Evolutionary conservation across 495 filamentous ascomycete genomes (phyloP), one percentile per base, ranked within the genome.

Genomic region (Podospora pseudoanserina): DNA sequence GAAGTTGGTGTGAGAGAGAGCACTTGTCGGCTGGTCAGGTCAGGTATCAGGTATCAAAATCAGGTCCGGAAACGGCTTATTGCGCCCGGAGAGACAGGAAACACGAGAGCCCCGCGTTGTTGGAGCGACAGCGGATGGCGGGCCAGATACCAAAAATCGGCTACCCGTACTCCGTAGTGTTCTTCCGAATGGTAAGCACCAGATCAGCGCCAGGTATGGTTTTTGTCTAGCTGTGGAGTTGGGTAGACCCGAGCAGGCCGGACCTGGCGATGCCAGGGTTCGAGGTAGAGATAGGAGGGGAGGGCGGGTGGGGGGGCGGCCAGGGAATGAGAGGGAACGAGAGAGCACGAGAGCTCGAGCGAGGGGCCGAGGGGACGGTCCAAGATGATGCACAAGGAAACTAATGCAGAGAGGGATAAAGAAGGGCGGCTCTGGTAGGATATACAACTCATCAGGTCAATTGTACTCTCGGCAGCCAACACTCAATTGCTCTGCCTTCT

Each of bases 81-180:
- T 49, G 39, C 39, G 39, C 5, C 39, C 39, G 15, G 39, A 49
- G 39, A 16, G 15, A 16, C 39, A 49, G 15, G 39, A 49, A 49
- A 19, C 61, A 63, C 28, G 34, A 18, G 61, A 28, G 32, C 27
- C 27, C 27, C 27, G 30, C 61, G 61, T 55, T 56, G 69, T 66
- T 68, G 69, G 69, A 68, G 69, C 63, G 69, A 71, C 69, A 66
- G 66, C 65, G 66, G 63, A 44, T 57, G 11, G 32, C 32, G 61
- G 65, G 23, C 34, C 68, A 60, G 69, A 67, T 30, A 53, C 55
- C 59, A 57, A 11, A 39, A 39, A 57, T 32, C 56, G 26, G 30
- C 53, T 57, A 23, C 27, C 59, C 27, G 59, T 61, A 61, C 26
- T 30, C 59, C 59, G 59, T 61, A 61, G 59, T 30, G 55, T 56